These are phyloP conservation scores for Linum trigynum DNA, from an alignment of 345 rosid species.

Conservation along the genomic window DNA sequence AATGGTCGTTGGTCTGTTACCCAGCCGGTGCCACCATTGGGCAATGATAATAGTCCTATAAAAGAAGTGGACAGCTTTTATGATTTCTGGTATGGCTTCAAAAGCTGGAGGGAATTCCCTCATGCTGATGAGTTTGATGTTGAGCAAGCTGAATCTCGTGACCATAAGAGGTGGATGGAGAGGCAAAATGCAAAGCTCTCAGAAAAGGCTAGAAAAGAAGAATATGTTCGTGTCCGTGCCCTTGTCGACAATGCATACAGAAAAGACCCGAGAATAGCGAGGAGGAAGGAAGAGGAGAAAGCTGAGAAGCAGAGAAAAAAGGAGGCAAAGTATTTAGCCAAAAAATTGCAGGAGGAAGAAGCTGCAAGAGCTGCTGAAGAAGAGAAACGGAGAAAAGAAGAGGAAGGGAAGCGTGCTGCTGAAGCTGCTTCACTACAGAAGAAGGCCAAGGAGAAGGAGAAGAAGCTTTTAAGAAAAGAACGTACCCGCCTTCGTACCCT, in stretches of 20 bases:
- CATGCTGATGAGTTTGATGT: constrained; percentile 93
- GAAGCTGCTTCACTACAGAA: constrained; percentile 80
- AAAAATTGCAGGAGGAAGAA: constrained; percentile 85
- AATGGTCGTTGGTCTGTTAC: constrained; percentile 93
- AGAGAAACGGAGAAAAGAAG: constrained; percentile 64
- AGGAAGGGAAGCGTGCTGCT: constrained; percentile 68
- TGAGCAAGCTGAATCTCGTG: constrained; percentile 95
- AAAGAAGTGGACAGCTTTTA: constrained; percentile 77
- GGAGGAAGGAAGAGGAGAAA: constrained; percentile 77
- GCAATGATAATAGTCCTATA: constrained; percentile 55
- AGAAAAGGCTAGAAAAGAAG: constrained; percentile 89
- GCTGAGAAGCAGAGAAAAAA: constrained; percentile 89
- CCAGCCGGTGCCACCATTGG: constrained; percentile 70
- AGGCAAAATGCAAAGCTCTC: constrained; percentile 85
- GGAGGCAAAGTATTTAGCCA: constrained; percentile 71
- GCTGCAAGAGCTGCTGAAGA: constrained; percentile 75
- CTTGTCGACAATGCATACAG: constrained; percentile 93
- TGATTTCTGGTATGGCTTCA: constrained; percentile 82
- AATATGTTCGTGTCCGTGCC: constrained; percentile 69
- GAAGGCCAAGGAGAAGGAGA: constrained; percentile 82
- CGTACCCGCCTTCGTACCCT: constrained; percentile 73
- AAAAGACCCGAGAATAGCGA: constrained; percentile 77
- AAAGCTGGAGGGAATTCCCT: constrained; percentile 99
- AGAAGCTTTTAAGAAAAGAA: constrained; percentile 89
- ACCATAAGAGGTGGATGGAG: constrained; percentile 99